Conservation (phyloP, 140 eudicot species). For the Cichorium intybus region DNA sequence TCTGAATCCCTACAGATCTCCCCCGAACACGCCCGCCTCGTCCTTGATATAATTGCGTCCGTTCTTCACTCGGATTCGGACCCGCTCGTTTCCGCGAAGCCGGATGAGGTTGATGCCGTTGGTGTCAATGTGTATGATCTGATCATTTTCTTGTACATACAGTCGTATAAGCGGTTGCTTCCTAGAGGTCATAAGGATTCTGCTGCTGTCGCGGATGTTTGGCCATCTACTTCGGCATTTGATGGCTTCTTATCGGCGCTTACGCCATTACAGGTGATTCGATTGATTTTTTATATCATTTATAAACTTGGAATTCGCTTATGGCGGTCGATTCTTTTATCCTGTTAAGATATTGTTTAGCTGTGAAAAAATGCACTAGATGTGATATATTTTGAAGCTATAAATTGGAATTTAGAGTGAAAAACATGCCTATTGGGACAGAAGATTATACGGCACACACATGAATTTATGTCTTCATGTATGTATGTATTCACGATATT, state of each 20-base stretch:
- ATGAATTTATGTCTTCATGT: not conserved
- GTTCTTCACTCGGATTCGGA: slow-evolving; percentile 64
- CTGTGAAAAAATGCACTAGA: slow-evolving; percentile 5
- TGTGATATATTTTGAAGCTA: not conserved
- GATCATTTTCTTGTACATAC: slow-evolving; percentile 72
- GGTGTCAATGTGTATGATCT: slow-evolving; percentile 91
- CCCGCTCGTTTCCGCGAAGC: slow-evolving; percentile 53
- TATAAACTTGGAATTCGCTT: not conserved
- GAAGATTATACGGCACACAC: slow-evolving; percentile 8
- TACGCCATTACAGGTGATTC: slow-evolving; percentile 83
- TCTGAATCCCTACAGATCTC: slow-evolving; percentile 66
- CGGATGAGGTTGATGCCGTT: slow-evolving; percentile 52
- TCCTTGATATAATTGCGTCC: slow-evolving; percentile 57
- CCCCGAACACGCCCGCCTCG: slow-evolving; percentile 63
- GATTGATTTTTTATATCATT: not conserved
- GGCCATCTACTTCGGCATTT: slow-evolving; percentile 95
- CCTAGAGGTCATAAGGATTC: slow-evolving; percentile 89
- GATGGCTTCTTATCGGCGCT: slow-evolving; percentile 89
- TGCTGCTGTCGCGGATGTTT: slow-evolving; percentile 92
- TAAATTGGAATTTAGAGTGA: not conserved
- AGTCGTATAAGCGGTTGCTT: slow-evolving; percentile 80
- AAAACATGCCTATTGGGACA: slow-evolving; percentile 2
- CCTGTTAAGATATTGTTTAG: not conserved
- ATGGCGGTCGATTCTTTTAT: not conserved
- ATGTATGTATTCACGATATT: not conserved